phyloP scores from a whole-genome alignment of 1,284 basidiomycete species.

The Apiotrichum montevideense region DNA sequence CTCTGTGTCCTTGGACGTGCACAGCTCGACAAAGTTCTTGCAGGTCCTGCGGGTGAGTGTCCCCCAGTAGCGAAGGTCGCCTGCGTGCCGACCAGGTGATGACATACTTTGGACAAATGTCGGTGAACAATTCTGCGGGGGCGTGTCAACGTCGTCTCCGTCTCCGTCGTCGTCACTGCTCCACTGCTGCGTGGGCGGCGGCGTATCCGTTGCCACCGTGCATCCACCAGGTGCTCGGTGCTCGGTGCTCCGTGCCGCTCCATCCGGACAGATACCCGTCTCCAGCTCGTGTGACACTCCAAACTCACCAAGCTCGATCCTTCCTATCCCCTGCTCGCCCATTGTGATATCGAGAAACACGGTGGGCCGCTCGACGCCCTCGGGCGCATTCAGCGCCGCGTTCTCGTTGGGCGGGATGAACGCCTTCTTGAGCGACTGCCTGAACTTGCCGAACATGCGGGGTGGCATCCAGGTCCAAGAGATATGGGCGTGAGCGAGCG shows the following conservation, averaged over 20 bases:
- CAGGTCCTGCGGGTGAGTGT: slow-evolving; percentile 4
- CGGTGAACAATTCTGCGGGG: slow-evolving; percentile 12
- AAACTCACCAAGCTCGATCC: slow-evolving; percentile 12
- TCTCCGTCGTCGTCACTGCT: neutral
- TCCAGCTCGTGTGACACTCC: neutral
- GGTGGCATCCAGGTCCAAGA: neutral
- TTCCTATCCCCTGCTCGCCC: slow-evolving; percentile 1
- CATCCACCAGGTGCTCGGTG: too few species aligned
- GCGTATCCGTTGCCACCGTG: too few species aligned
- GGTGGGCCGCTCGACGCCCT: slow-evolving; percentile 10
- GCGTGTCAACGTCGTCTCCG: neutral
- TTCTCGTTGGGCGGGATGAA: slow-evolving; percentile 13
- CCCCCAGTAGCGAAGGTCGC: too few species aligned
- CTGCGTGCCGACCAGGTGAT: too few species aligned
- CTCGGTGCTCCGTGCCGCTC: neutral
- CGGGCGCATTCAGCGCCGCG: slow-evolving; percentile 1
- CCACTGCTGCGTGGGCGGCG: too few species aligned
- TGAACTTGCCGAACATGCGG: slow-evolving; percentile 12
- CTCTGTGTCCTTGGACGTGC: neutral
- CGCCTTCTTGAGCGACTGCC: slow-evolving; percentile 6
- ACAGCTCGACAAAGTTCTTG: slow-evolving; percentile 15
- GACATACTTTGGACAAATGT: slow-evolving; percentile 8
- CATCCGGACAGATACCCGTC: neutral
- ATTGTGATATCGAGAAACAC: slow-evolving; percentile 10
- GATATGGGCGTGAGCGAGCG: too few species aligned